Evolutionary conservation across 805 yeast species (phyloP).

Genomic region (Lipomyces yamanashiensis): DNA sequence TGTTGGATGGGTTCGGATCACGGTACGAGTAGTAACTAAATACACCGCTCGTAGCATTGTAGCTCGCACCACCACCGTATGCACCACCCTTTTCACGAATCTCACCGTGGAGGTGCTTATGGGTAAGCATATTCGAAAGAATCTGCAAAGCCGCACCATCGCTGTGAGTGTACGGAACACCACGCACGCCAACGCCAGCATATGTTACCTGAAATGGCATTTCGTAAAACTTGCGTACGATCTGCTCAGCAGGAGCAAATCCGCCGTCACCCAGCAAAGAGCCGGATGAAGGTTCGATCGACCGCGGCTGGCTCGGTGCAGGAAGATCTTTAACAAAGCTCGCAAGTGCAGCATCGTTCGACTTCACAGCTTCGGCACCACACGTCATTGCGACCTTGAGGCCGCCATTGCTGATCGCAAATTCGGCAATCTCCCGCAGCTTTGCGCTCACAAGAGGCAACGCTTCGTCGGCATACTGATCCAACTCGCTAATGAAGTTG

Average conservation of each 20-base stretch:
- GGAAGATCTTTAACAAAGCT: slow-evolving; percentile 20
- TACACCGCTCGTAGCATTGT: slow-evolving; percentile 78
- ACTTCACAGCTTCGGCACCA: slow-evolving; percentile 47
- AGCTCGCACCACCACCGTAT: slow-evolving; percentile 92
- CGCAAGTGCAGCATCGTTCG: slow-evolving; percentile 23
- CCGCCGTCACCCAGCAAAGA: neutral
- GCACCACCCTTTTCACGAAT: slow-evolving; percentile 97
- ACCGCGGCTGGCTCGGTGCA: slow-evolving; percentile 10
- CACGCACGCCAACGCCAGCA: slow-evolving; percentile 67
- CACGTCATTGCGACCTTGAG: slow-evolving; percentile 64
- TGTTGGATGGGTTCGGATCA: slow-evolving; percentile 83
- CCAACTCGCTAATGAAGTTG: slow-evolving; percentile 65
- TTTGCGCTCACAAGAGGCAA: slow-evolving; percentile 66
- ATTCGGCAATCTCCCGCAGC: slow-evolving; percentile 47
- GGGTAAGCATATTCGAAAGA: slow-evolving; percentile 77
- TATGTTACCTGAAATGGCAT: slow-evolving; percentile 91
- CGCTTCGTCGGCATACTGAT: slow-evolving; percentile 54
- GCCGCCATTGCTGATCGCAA: slow-evolving; percentile 30
- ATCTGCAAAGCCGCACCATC: slow-evolving; percentile 90
- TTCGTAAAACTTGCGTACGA: slow-evolving; percentile 53
- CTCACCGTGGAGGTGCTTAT: slow-evolving; percentile 82
- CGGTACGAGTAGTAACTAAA: slow-evolving; percentile 87
- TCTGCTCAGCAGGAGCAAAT: slow-evolving; percentile 16
- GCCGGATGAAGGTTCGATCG: slow-evolving; percentile 14
- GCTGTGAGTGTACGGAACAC: slow-evolving; percentile 65